phyloP scores from a whole-genome alignment of 2,329 filamentous ascomycete genomes.

The Ceratocystiopsis minuta region DNA sequence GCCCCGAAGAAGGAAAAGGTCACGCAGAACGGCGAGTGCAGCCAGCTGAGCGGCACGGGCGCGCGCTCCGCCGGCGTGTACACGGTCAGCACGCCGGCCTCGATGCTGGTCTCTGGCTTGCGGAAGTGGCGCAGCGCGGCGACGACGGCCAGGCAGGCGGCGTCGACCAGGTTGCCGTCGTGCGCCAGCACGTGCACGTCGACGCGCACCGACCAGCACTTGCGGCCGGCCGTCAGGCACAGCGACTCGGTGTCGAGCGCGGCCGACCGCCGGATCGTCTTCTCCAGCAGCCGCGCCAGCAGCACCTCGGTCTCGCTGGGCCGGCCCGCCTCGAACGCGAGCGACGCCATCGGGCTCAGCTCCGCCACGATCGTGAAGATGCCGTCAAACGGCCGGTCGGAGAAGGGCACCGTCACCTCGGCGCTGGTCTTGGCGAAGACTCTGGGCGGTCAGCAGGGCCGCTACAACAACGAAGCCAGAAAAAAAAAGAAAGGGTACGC shows the following conservation, averaged over 20 bases:
- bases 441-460: constrained; percentile 24
- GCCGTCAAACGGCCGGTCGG: constrained; percentile 86
- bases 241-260: constrained; percentile 91
- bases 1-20: constrained; percentile 67
- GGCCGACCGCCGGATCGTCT: constrained; percentile 78
- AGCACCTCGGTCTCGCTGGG: constrained; percentile 72
- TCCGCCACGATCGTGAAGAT: constrained; percentile 86
- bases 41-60: constrained; percentile 73
- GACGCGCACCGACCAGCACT: constrained; percentile 80
- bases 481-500: constrained; percentile 1
- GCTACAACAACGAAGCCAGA: background rate
- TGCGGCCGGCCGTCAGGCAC: constrained; percentile 76
- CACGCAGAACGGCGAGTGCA: constrained; percentile 82
- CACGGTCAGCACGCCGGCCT: constrained; percentile 68
- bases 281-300: constrained; percentile 77
- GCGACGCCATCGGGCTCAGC: constrained; percentile 79
- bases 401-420: constrained; percentile 68
- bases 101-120: constrained; percentile 73
- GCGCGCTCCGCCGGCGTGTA: constrained; percentile 75
- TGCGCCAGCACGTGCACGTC: constrained; percentile 84
- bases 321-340: constrained; percentile 72
- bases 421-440: constrained; percentile 73
- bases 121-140: constrained; percentile 82
- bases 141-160: constrained; percentile 70
- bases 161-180: constrained; percentile 79